phyloP scores from a whole-genome alignment of 306 rosid species.

The Cicer bijugum region DNA sequence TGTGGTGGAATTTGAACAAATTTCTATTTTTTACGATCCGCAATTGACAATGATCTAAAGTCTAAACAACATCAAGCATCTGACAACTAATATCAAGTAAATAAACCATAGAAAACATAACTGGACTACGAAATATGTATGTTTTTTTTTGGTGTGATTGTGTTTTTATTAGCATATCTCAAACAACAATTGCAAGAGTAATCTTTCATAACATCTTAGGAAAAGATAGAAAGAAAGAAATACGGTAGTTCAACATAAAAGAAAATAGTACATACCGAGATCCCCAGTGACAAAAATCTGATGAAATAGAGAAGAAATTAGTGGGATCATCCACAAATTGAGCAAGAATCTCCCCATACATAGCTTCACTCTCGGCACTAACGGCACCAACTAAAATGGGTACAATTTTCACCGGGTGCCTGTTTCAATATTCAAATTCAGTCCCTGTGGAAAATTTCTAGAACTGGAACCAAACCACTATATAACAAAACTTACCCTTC shows the following conservation, averaged over 20 bases:
- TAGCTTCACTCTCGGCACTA: slow-evolving; percentile 73
- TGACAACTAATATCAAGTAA: background rate
- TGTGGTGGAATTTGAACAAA: no score
- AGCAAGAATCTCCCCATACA: slow-evolving; percentile 79
- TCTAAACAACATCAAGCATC: slow-evolving; percentile 27
- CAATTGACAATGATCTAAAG: background rate
- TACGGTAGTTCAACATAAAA: slow-evolving; percentile 7
- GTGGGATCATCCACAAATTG: slow-evolving; percentile 82
- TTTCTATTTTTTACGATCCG: no score
- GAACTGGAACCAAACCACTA: slow-evolving; percentile 30
- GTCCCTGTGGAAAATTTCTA: slow-evolving; percentile 26
- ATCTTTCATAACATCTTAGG: background rate
- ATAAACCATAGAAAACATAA: slow-evolving; percentile 26
- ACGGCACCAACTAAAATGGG: slow-evolving; percentile 95
- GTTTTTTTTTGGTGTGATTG: background rate
- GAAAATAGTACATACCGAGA: slow-evolving; percentile 63
- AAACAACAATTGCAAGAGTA: background rate
- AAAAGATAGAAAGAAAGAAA: background rate
- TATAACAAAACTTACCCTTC: slow-evolving; percentile 67
- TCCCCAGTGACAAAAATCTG: slow-evolving; percentile 99
- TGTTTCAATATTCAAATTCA: slow-evolving; percentile 50
- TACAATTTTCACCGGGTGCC: slow-evolving; percentile 81
- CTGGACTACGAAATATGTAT: background rate
- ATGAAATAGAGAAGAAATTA: slow-evolving; percentile 82
- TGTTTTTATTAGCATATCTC: slow-evolving; percentile 18